phyloP scores from a whole-genome alignment of 1,284 basidiomycete genomes.

The Naganishia liquefaciens region DNA sequence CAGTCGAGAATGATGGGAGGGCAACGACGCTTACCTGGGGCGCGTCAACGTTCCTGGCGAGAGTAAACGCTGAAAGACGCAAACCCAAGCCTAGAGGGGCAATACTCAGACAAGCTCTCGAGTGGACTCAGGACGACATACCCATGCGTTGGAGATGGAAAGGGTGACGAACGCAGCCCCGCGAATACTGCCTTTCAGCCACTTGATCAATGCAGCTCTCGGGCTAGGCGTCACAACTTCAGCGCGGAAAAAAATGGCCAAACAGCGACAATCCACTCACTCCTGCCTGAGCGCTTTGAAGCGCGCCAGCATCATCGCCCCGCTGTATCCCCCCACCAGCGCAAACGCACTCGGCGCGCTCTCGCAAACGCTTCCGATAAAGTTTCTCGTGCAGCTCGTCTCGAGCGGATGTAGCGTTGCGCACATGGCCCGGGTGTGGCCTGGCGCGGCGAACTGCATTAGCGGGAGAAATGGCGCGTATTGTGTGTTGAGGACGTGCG shows the following conservation, averaged over 20 bases:
- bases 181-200: constrained; percentile 19
- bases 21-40: constrained; percentile 7
- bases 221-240: constrained; percentile 2
- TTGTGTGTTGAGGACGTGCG: constrained; percentile 5
- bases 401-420: constrained; percentile 30
- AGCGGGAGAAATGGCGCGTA: constrained; percentile 23
- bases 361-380: constrained; percentile 18
- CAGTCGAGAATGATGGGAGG: neutral
- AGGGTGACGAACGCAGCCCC: constrained; percentile 28
- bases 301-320: constrained; percentile 23
- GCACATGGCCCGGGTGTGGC: constrained; percentile 23
- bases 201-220: constrained; percentile 12
- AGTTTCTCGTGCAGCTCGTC: constrained; percentile 24
- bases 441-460: constrained; percentile 12
- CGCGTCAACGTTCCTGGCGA: constrained; percentile 14
- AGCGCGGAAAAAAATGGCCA: neutral
- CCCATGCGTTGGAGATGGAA: constrained; percentile 32
- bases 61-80: constrained; percentile 28
- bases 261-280: constrained; percentile 9
- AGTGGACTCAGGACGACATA: neutral
- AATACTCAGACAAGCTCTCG: too few species aligned
- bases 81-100: constrained; percentile 29
- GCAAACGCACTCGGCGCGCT: constrained; percentile 20
- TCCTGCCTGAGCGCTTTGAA: constrained; percentile 15
- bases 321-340: constrained; percentile 31